phyloP scores from a whole-genome alignment of 805 yeast species.

The Yarrowia keelungensis region DNA sequence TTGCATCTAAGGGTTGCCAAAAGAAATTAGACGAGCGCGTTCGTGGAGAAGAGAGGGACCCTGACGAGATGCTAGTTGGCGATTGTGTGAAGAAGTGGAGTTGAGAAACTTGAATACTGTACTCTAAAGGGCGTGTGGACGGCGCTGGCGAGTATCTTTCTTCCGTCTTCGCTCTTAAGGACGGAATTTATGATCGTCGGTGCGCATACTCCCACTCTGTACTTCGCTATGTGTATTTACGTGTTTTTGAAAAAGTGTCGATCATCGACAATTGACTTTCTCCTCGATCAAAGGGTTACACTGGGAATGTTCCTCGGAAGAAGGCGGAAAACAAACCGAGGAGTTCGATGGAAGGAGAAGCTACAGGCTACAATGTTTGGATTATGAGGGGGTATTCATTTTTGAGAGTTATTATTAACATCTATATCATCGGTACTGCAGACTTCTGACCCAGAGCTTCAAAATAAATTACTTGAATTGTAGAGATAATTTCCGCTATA shows the following conservation, averaged over 20 bases:
- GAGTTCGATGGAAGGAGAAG: not conserved
- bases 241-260: constrained; percentile 19
- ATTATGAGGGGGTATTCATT: not conserved
- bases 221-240: not conserved
- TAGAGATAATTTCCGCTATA: constrained; percentile 31
- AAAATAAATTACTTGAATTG: constrained; percentile 34
- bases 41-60: not conserved
- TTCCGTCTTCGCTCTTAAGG: not conserved
- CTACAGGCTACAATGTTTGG: not conserved
- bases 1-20: not conserved
- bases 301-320: not conserved
- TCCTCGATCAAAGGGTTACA: not conserved
- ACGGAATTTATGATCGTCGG: constrained; percentile 12
- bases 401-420: constrained; percentile 35
- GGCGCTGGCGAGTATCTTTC: not conserved
- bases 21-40: constrained; percentile 6
- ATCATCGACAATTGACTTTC: constrained; percentile 8
- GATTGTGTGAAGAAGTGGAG: no score
- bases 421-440: constrained; percentile 35
- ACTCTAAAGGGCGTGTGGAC: not conserved
- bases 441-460: constrained; percentile 34
- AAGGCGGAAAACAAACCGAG: not conserved
- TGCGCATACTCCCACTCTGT: not conserved
- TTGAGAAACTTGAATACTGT: no score
- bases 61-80: not conserved